Percentiles rank a stretch among this genome's conserved stretches.
These are phyloP conservation scores for Thalassia testudinum DNA, from an alignment of 116 monocot species.

Conservation along the genomic window DNA sequence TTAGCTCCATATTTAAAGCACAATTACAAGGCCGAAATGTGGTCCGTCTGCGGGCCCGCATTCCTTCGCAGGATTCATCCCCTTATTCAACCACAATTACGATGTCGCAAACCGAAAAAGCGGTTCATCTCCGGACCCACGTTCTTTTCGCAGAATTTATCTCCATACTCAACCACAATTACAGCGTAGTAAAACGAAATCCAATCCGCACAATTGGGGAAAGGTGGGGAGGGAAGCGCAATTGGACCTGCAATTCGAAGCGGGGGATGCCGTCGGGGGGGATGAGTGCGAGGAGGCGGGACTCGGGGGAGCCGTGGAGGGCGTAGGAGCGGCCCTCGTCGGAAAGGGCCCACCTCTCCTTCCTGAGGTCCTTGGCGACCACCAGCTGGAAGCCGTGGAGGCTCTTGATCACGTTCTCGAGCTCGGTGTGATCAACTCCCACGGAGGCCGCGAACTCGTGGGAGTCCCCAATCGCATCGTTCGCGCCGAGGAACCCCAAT, in stretches of 20 bases:
- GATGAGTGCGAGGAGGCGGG: slow-evolving; percentile 26
- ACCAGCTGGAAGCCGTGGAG: slow-evolving; percentile 62
- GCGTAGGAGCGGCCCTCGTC: slow-evolving; percentile 58
- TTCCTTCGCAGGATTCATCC: no score
- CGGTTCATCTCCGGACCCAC: no score
- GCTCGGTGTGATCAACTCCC: slow-evolving; percentile 47
- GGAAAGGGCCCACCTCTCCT: slow-evolving; percentile 45
- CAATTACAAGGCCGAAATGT: background rate
- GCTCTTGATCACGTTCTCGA: slow-evolving; percentile 75
- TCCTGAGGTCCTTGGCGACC: slow-evolving; percentile 50
- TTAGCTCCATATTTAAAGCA: background rate
- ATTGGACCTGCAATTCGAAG: slow-evolving; percentile 38
- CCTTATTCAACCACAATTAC: no score
- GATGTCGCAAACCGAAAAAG: no score
- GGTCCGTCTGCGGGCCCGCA: no score
- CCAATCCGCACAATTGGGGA: background rate
- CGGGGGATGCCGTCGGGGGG: slow-evolving; percentile 56
- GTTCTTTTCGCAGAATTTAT: no score
- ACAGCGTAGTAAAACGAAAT: background rate
- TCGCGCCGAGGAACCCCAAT: slow-evolving; percentile 31
- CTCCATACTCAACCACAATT: no score
- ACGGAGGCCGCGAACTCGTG: slow-evolving; percentile 42
- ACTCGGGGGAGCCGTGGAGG: slow-evolving; percentile 59
- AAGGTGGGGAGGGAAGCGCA: background rate
- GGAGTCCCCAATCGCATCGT: slow-evolving; percentile 48